phyloP scores from a whole-genome alignment of 2,329 filamentous ascomycete genomes.

The Diplocarpon mali region DNA sequence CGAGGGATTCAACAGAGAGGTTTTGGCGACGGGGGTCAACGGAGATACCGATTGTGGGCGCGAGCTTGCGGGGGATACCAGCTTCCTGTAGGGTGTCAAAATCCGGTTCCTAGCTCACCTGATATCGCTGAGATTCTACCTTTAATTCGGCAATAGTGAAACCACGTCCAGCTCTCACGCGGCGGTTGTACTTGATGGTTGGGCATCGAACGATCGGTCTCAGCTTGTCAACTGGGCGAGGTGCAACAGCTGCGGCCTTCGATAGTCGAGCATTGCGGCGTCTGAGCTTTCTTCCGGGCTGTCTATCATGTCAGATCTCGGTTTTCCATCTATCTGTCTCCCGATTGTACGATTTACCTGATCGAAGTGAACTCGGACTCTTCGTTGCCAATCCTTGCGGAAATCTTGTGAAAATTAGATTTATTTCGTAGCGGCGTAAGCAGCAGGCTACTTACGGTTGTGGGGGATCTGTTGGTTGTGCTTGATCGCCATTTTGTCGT shows the following conservation, averaged over 20 bases:
- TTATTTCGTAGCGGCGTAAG: conserved; percentile 20
- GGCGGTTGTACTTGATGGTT: conserved; percentile 98
- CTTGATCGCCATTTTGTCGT: conserved; percentile 70
- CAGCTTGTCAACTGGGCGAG: conserved; percentile 93
- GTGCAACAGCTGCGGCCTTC: conserved; percentile 92
- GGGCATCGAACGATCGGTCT: conserved; percentile 95
- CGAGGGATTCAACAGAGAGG: conserved; percentile 89
- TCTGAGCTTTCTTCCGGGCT: conserved; percentile 94
- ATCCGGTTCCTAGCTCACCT: conserved; percentile 3
- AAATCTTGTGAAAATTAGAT: conserved; percentile 54
- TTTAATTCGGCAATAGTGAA: conserved; percentile 98
- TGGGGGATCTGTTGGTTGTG: conserved; percentile 98
- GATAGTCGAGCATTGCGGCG: conserved; percentile 83
- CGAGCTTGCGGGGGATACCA: conserved; percentile 87
- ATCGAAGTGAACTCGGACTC: conserved; percentile 98
- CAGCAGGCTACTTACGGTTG: conserved; percentile 60
- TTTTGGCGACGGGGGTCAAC: conserved; percentile 97
- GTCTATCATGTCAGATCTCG: conserved; percentile 29
- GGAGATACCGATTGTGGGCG: conserved; percentile 90
- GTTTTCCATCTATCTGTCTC: conserved; percentile 10
- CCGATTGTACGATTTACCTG: conserved; percentile 56
- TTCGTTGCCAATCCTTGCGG: conserved; percentile 99
- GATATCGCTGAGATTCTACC: conserved; percentile 43
- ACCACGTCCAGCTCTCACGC: conserved; percentile 89
- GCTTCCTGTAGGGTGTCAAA: conserved; percentile 60